Conservation (phyloP, 495 filamentous ascomycete species). For the Rostrohypoxylon terebratum region DNA sequence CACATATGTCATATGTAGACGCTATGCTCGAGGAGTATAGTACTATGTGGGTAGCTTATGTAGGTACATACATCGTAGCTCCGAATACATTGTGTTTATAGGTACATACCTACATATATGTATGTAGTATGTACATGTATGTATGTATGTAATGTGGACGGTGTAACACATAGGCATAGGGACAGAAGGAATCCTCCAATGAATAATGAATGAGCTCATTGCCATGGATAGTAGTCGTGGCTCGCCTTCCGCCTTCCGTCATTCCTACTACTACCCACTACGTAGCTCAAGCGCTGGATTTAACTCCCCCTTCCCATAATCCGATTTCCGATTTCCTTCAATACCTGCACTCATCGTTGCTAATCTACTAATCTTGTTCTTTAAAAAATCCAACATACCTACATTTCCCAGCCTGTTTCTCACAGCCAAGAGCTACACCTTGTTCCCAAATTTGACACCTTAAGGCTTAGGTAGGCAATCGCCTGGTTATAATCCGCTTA, state of each 20-base stretch:
- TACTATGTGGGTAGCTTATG: too few relatives aligned
- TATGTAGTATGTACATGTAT: not conserved
- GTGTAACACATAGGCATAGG: slow-evolving; percentile 5
- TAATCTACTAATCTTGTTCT: not conserved
- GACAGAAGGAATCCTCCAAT: slow-evolving; percentile 6
- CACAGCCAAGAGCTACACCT: not conserved
- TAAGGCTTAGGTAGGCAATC: not conserved
- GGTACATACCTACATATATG: not conserved
- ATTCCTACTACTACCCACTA: slow-evolving; percentile 32
- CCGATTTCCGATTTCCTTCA: slow-evolving; percentile 31
- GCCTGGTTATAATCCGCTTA: not conserved
- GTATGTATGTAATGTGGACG: not conserved
- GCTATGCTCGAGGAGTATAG: not conserved
- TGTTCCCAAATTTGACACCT: not conserved
- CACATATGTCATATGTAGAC: not conserved
- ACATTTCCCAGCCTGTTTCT: not conserved
- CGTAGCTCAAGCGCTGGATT: slow-evolving; percentile 20
- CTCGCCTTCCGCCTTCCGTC: slow-evolving; percentile 33
- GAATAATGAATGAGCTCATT: slow-evolving; percentile 15
- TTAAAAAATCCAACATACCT: not conserved
- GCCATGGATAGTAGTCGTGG: slow-evolving; percentile 19
- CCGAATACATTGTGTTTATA: not conserved
- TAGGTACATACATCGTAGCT: not conserved
- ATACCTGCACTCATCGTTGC: slow-evolving; percentile 13
- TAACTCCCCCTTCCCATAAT: slow-evolving; percentile 41